A percentile compares a stretch with the other conserved stretches of the same genome.
Evolutionary conservation across 179 eudicot species (phyloP).

Genomic region (Beta macrorhiza): DNA sequence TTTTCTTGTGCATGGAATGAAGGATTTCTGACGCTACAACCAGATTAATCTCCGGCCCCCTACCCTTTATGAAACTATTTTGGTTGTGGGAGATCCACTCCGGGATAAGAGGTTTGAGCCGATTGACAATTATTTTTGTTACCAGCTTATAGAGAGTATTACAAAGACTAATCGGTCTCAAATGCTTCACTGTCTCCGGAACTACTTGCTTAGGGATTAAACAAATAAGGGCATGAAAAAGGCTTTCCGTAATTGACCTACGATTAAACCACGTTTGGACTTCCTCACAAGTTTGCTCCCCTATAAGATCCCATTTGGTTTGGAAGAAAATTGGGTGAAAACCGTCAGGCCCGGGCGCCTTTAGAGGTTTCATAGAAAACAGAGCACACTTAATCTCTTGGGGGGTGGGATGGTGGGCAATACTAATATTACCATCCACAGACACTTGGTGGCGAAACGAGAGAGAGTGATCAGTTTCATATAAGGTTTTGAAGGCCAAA

Average conservation of each 20-base stretch:
- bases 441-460: too few species aligned
- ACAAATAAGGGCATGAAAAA: background rate
- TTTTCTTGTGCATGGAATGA: background rate
- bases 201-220: background rate
- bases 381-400: background rate
- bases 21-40: background rate
- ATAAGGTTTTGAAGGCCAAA: background rate
- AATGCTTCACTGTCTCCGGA: background rate
- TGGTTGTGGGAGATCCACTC: background rate
- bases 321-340: background rate
- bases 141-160: background rate
- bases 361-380: background rate
- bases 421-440: too few species aligned
- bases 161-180: slow-evolving; percentile 15
- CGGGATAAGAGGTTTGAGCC: background rate
- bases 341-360: slow-evolving; percentile 5
- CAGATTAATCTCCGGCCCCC: background rate
- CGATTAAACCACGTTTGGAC: background rate
- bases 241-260: fast-evolving
- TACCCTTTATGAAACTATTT: background rate
- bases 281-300: too few species aligned
- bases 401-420: too few species aligned
- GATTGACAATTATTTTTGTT: background rate
- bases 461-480: background rate
- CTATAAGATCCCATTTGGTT: background rate